A percentile compares a stretch with the other conserved stretches of the same genome.
phyloP scores from a whole-genome alignment of 352 stramenopile genomes.

The Phytophthora meadii region DNA sequence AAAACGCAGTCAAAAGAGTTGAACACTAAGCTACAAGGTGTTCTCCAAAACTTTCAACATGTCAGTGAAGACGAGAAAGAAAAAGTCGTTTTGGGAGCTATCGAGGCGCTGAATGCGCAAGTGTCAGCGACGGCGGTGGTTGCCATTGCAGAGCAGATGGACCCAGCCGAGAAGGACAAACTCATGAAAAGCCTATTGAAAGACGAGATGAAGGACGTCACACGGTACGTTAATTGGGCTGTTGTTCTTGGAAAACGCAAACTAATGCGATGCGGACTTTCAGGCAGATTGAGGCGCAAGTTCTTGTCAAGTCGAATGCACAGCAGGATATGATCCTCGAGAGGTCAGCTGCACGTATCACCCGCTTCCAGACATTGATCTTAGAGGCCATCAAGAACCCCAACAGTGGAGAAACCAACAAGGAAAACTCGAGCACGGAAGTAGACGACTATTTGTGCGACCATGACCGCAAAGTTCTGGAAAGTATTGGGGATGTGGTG shows the following conservation, averaged over 20 bases:
- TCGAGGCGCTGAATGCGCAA: slow-evolving; percentile 54
- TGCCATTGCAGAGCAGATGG: slow-evolving; percentile 61
- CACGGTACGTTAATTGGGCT: slow-evolving; percentile 41
- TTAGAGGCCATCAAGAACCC: slow-evolving; percentile 26
- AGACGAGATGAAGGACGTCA: slow-evolving; percentile 60
- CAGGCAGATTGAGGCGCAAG: slow-evolving; percentile 61
- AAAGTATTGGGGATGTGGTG: slow-evolving; percentile 55
- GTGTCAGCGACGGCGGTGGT: slow-evolving; percentile 56
- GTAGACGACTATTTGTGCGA: slow-evolving; percentile 64
- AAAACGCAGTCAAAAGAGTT: slow-evolving; percentile 57
- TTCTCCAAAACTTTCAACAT: slow-evolving; percentile 68
- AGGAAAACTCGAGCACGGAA: slow-evolving; percentile 1
- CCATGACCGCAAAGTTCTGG: slow-evolving; percentile 69
- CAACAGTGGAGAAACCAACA: slow-evolving; percentile 10
- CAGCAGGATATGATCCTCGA: slow-evolving; percentile 76
- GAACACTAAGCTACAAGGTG: slow-evolving; percentile 51
- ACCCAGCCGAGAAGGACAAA: slow-evolving; percentile 62
- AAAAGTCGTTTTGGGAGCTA: slow-evolving; percentile 53
- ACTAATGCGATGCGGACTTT: neutral
- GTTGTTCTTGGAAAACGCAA: neutral
- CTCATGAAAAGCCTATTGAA: slow-evolving; percentile 59
- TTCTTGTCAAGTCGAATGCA: slow-evolving; percentile 53
- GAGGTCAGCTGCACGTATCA: slow-evolving; percentile 59
- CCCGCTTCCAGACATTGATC: slow-evolving; percentile 64
- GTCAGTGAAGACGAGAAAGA: slow-evolving; percentile 68